A percentile compares a stretch with the other conserved stretches of the same genome.
Conservation (phyloP, 1,284 basidiomycete species). For the Singerocomus rubriflavus region DNA sequence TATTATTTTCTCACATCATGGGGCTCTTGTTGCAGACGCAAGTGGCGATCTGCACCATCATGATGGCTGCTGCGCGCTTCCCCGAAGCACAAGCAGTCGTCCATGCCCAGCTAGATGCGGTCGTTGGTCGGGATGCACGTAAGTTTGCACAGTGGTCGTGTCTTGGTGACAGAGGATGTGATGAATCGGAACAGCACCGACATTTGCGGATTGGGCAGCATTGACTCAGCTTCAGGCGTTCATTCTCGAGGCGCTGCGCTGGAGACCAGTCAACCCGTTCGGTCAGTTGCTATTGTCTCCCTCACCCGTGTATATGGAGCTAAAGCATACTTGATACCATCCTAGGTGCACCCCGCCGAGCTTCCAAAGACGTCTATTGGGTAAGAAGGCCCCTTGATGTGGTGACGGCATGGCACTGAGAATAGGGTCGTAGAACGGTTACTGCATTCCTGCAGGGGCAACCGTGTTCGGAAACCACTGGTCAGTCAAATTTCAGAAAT, state of each 20-base stretch:
- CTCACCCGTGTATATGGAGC: background rate
- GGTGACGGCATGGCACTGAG: background rate
- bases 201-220: slow-evolving; percentile 22
- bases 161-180: background rate
- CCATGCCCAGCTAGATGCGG: slow-evolving; percentile 56
- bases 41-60: slow-evolving; percentile 54
- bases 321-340: slow-evolving; percentile 11
- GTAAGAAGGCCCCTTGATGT: slow-evolving; percentile 1
- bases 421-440: slow-evolving; percentile 39
- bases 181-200: slow-evolving; percentile 17
- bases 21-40: slow-evolving; percentile 38
- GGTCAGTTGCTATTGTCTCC: slow-evolving; percentile 9
- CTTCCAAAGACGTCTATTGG: slow-evolving; percentile 24
- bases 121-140: slow-evolving; percentile 54
- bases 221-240: slow-evolving; percentile 29
- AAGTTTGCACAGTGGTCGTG: background rate
- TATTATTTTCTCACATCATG: background rate
- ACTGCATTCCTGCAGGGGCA: slow-evolving; percentile 57
- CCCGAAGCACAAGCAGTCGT: slow-evolving; percentile 54
- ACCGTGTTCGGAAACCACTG: slow-evolving; percentile 59
- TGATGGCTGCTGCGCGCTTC: slow-evolving; percentile 64
- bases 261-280: slow-evolving; percentile 30
- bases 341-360: slow-evolving; percentile 12
- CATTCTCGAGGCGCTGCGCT: slow-evolving; percentile 25
- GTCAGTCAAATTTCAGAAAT: slow-evolving; percentile 27